phyloP scores from a whole-genome alignment of 2,329 filamentous ascomycete genomes.

The Kalmusia sp. region DNA sequence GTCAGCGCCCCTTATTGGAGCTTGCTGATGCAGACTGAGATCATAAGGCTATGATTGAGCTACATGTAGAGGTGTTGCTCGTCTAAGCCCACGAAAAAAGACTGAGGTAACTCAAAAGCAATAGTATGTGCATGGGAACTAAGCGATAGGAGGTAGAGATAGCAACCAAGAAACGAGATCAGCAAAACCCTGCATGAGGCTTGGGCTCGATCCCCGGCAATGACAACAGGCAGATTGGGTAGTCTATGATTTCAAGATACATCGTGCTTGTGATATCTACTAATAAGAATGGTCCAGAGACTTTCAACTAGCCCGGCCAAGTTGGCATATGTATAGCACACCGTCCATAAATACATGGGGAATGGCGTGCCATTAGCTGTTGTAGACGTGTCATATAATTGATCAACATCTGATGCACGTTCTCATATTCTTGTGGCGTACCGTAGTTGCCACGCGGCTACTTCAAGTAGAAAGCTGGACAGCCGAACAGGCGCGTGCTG shows the following conservation, averaged over 20 bases:
- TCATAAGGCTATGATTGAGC: slow-evolving; percentile 8
- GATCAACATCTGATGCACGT: background rate
- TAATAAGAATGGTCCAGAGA: background rate
- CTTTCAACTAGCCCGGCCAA: background rate
- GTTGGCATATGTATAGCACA: background rate
- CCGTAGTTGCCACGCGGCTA: background rate
- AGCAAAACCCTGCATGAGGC: slow-evolving; percentile 8
- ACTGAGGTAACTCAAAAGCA: slow-evolving; percentile 8
- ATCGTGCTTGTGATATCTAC: background rate
- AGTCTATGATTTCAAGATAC: background rate
- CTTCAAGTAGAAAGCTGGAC: background rate
- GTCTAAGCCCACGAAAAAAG: slow-evolving; percentile 5
- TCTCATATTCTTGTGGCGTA: slow-evolving; percentile 1
- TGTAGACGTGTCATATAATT: slow-evolving; percentile 1
- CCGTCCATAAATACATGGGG: background rate
- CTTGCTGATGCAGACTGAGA: slow-evolving; percentile 2
- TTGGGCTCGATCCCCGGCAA: background rate
- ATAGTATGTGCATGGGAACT: slow-evolving; percentile 10
- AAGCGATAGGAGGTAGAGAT: slow-evolving; percentile 2
- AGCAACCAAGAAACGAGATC: slow-evolving; percentile 1
- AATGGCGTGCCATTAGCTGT: background rate
- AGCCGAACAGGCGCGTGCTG: background rate
- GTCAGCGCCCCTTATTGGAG: slow-evolving; percentile 13
- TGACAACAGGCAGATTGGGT: background rate
- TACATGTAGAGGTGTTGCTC: background rate